Percentiles rank a stretch among this genome's conserved stretches.
Conservation (phyloP, 2,329 filamentous ascomycete genomes). For the Fusarium mexicanum region DNA sequence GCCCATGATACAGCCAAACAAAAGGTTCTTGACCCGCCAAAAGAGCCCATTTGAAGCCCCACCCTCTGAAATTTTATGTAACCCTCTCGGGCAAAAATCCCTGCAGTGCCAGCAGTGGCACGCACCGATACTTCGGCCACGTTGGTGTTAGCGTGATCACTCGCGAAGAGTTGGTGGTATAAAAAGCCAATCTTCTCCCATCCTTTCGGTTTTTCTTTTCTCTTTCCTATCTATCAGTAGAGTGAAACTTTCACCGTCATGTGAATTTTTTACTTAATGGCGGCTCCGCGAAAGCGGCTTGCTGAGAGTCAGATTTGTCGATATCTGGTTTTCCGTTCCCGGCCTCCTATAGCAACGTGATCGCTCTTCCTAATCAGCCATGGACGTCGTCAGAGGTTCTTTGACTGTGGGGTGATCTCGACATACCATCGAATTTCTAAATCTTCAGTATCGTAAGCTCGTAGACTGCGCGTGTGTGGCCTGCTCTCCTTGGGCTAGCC, state of each 20-base stretch:
- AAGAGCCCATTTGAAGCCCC: neutral
- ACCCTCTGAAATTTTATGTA: conserved; percentile 9
- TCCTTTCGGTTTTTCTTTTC: neutral
- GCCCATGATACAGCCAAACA: conserved; percentile 9
- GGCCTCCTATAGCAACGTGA: conserved; percentile 60
- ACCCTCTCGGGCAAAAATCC: neutral
- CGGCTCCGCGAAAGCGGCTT: conserved; percentile 64
- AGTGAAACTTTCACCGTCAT: conserved; percentile 33
- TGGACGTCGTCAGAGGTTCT: conserved; percentile 52
- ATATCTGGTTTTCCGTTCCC: conserved; percentile 67
- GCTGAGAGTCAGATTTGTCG: conserved; percentile 61
- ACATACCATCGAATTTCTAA: conserved; percentile 47
- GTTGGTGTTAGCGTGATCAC: neutral
- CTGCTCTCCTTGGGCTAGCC: neutral
- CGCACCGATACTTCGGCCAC: neutral
- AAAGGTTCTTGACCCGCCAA: neutral
- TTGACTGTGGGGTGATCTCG: conserved; percentile 63
- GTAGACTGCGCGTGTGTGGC: neutral
- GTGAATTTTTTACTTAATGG: conserved; percentile 56
- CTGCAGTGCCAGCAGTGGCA: neutral
- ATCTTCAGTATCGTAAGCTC: neutral
- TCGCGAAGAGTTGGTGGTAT: neutral
- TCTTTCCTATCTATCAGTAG: conserved; percentile 17
- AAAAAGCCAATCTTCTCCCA: conserved; percentile 5
- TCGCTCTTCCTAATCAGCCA: conserved; percentile 60